Conservation (phyloP, 345 rosid genomes). For the Eucalyptus grandis region DNA sequence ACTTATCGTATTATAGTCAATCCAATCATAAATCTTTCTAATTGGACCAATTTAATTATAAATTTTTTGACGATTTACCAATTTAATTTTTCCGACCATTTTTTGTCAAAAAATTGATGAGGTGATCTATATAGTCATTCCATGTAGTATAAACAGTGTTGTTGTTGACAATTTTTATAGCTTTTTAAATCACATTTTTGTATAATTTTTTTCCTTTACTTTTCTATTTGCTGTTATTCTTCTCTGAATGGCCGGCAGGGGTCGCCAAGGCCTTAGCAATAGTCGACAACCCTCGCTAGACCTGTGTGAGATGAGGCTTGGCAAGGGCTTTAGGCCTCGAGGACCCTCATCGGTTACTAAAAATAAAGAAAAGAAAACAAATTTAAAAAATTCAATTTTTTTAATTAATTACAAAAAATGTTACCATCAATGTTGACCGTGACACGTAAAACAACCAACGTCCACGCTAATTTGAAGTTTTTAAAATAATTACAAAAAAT, state of each 20-base stretch:
- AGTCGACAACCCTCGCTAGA: neutral
- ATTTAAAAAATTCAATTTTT: too few relatives aligned
- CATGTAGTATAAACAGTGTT: neutral
- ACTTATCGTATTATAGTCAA: fast-evolving
- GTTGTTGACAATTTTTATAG: neutral
- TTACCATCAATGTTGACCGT: too few relatives aligned
- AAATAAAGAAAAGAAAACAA: too few relatives aligned
- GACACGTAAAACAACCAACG: fast-evolving
- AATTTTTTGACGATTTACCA: neutral
- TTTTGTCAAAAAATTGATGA: neutral
- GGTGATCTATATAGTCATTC: neutral
- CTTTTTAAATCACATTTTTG: too few relatives aligned
- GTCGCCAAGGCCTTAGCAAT: neutral
- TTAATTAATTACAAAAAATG: too few relatives aligned
- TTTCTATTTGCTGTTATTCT: neutral
- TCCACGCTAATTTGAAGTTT: too few relatives aligned
- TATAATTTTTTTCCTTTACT: neutral
- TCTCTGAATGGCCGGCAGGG: fast-evolving
- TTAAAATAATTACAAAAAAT: too few relatives aligned
- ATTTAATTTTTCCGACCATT: neutral
- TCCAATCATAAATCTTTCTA: neutral
- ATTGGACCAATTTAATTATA: neutral
- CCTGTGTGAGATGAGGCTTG: neutral
- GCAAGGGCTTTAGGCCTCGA: neutral
- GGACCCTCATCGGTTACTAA: too few relatives aligned